A percentile compares a stretch with the other conserved stretches of the same genome.
Conservation (phyloP, 257 asterid species). For the Ophiorrhiza pumila region DNA sequence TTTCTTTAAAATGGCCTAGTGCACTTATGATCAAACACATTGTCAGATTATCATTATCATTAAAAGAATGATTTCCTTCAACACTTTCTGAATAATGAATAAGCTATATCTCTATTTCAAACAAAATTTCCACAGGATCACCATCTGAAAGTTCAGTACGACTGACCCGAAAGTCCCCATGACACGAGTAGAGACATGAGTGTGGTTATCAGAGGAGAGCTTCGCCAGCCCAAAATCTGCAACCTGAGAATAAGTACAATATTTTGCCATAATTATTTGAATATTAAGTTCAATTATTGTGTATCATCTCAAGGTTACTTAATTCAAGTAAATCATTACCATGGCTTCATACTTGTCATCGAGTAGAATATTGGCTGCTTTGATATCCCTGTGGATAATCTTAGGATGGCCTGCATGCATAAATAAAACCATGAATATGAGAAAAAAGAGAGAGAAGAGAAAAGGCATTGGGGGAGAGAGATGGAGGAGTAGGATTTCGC, state of each 20-base stretch:
- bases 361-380: conserved; percentile 51
- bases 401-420: conserved; percentile 45
- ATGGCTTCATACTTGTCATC: conserved; percentile 50
- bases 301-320: neutral
- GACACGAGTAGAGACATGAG: conserved; percentile 97
- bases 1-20: neutral
- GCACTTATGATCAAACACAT: neutral
- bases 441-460: neutral
- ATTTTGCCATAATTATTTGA: neutral
- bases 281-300: neutral
- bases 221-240: conserved; percentile 98
- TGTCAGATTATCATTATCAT: neutral
- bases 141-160: neutral
- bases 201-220: conserved; percentile 71
- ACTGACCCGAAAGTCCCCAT: conserved; percentile 97
- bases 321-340: conserved; percentile 23
- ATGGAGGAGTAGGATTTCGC: conserved; percentile 14
- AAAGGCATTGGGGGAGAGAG: neutral
- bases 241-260: conserved; percentile 47
- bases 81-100: neutral
- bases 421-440: neutral
- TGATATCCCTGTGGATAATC: conserved; percentile 55
- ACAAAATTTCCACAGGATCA: neutral
- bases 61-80: too few relatives aligned
- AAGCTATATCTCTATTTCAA: neutral